Percentiles rank a stretch among this genome's conserved stretches.
These are phyloP conservation scores for Meripilus lineatus DNA, from an alignment of 1,284 basidiomycete species.

Conservation along the genomic window DNA sequence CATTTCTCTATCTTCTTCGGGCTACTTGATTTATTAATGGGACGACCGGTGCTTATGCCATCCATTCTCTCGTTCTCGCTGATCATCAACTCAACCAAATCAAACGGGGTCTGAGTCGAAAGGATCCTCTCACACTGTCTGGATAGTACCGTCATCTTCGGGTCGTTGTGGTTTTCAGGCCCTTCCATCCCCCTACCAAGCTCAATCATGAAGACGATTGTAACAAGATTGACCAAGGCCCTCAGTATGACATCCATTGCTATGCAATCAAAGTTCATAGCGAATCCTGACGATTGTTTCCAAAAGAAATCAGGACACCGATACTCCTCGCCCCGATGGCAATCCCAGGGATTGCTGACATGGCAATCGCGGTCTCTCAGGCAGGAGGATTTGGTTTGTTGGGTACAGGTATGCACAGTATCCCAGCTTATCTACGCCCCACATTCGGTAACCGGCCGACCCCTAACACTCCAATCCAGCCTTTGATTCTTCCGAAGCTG, in stretches of 20 bases:
- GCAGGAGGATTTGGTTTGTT: constrained; percentile 73
- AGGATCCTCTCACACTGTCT: too few species aligned
- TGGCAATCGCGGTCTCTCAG: constrained; percentile 42
- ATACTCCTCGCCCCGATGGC: constrained; percentile 15
- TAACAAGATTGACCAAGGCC: constrained; percentile 7
- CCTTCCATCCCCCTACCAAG: too few species aligned
- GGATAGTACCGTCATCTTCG: too few species aligned
- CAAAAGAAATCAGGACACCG: constrained; percentile 10
- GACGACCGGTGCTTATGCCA: too few species aligned
- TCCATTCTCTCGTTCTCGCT: too few species aligned
- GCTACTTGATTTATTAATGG: too few species aligned
- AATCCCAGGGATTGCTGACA: constrained; percentile 11
- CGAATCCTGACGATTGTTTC: not conserved
- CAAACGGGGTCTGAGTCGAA: too few species aligned
- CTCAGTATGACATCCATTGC: constrained; percentile 6
- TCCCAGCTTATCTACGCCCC: not conserved
- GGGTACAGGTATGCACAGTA: constrained; percentile 49
- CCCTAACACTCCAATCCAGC: constrained; percentile 35
- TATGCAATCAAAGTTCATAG: not conserved
- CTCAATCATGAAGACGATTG: not conserved
- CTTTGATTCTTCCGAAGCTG: constrained; percentile 36
- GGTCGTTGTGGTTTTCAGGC: too few species aligned
- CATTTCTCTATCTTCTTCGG: too few species aligned
- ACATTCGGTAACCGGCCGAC: not conserved
- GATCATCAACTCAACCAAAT: too few species aligned